A percentile compares a stretch with the other conserved stretches of the same genome.
These are phyloP conservation scores for Cordyceps tenuipes DNA, from an alignment of 2,329 filamentous ascomycete genomes.

Conservation along the genomic window DNA sequence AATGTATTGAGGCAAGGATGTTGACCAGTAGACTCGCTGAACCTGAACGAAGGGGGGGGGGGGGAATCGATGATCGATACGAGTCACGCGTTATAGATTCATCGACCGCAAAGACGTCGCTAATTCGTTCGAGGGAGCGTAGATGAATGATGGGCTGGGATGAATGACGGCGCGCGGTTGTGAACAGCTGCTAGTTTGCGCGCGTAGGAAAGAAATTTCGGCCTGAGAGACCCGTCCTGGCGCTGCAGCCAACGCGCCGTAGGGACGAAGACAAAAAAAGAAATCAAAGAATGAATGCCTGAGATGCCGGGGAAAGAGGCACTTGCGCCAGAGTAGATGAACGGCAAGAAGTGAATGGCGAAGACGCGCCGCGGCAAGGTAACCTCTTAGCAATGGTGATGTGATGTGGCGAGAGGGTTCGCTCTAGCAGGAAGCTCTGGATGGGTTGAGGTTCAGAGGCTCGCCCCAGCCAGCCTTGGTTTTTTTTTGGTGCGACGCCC, in stretches of 20 bases:
- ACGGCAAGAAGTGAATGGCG: not conserved
- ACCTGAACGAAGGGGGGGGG: not conserved
- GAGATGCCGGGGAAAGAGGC: not conserved
- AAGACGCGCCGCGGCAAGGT: not conserved
- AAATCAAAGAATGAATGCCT: not conserved
- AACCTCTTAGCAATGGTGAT: constrained; percentile 5
- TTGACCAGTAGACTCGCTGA: not conserved
- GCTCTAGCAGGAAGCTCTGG: constrained; percentile 9
- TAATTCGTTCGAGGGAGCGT: not conserved
- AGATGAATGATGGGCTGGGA: not conserved
- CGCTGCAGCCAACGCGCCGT: constrained; percentile 36
- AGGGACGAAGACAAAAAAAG: constrained; percentile 27
- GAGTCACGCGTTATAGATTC: not conserved
- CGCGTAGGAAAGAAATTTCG: constrained; percentile 6
- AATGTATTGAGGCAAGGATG: not conserved
- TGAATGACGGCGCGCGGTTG: not conserved
- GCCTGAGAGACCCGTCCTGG: not conserved
- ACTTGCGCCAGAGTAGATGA: not conserved
- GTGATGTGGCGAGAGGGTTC: constrained; percentile 8
- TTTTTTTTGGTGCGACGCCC: not conserved
- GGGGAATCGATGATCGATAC: not conserved
- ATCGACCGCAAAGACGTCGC: not conserved
- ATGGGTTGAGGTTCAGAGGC: not conserved
- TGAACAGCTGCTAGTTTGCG: not conserved
- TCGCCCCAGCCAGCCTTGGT: constrained; percentile 21